Base-by-base conservation (phyloP, 2,329 filamentous ascomycete species). In the Trichoderma simmonsii region DNA sequence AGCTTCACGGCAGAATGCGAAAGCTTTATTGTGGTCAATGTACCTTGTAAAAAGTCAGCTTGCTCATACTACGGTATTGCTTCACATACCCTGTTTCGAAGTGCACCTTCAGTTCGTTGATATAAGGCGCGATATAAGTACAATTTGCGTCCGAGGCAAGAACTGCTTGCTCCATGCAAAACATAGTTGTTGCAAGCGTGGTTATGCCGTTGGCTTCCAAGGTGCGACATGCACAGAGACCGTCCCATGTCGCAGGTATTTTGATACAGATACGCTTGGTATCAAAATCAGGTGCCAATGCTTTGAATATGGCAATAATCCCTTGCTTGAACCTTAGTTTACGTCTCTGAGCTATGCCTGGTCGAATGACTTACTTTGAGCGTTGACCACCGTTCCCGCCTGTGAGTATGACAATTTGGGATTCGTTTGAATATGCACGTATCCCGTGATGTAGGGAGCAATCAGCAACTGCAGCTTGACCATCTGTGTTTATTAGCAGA, bases 31-130 rank as follows among this genome's bases (percentile, higher is more conserved):
- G 36, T 82, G 77, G 71, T 88, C 86, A 5, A 83, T 77, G 73
- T 85, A 87, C 39, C 85, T 87, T 87, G 63, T 28, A 24, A 60
- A 28, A 4, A 43, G 48, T 70, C 30, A 70, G 39, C 26, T 2
- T 34, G 8, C 2, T 32, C n/a, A 30, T 36, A 21, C 4, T 36
- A 48, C 24, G 24, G 77, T 80, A 32, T 32, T 21, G 14, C 11
- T 24, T 51, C 14, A 34, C 56, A 75, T 77, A 87, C 83, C 79
- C 81, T 14, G 81, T 76, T 56, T 88, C 86, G 71, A 90, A 88
- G 75, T 91, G 89, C 6, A 90, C 89, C 74, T 86, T 87, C 54
- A 92, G 80, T 74, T 91, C 89, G 76, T 91, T 91, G 34, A 91
- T 87, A 73, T 91, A 92, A 0, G 90, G 90, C 0, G 89, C 88